These are phyloP conservation scores for Incumbomyces lentus DNA, from an alignment of 2,329 filamentous ascomycete genomes.

Conservation along the genomic window DNA sequence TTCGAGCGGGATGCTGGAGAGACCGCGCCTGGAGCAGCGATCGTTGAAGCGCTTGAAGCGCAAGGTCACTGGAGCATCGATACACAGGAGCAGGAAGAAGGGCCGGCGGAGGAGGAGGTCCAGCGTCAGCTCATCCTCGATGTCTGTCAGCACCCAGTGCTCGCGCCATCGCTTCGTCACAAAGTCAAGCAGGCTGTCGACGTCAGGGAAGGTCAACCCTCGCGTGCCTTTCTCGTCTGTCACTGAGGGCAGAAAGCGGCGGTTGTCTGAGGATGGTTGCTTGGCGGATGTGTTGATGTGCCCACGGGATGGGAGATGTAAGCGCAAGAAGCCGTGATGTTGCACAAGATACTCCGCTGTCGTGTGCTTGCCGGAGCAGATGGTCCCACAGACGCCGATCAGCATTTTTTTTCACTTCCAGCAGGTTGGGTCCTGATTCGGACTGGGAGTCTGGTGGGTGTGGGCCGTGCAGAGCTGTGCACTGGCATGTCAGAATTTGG, in stretches of 20 bases:
- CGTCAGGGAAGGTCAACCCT: conserved; percentile 29
- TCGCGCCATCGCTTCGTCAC: conserved; percentile 76
- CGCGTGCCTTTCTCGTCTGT: conserved; percentile 20
- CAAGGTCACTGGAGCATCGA: conserved; percentile 77
- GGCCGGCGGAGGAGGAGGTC: conserved; percentile 69
- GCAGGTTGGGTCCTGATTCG: no score
- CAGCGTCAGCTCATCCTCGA: conserved; percentile 61
- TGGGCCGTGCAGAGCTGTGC: no score
- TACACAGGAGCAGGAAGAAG: conserved; percentile 85
- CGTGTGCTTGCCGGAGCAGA: conserved; percentile 85
- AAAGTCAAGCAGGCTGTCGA: conserved; percentile 65
- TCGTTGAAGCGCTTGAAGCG: conserved; percentile 70
- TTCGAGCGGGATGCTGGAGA: conserved; percentile 44
- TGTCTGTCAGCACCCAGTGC: conserved; percentile 76
- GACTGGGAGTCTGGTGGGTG: no score
- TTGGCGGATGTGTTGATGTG: no score
- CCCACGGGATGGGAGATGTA: conserved; percentile 44
- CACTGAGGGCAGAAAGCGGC: conserved; percentile 17
- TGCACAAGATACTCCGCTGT: conserved; percentile 80
- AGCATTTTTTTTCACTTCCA: conserved; percentile 31
- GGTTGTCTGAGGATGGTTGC: background rate
- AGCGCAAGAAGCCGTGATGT: conserved; percentile 67
- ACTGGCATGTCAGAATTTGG: no score
- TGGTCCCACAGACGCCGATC: conserved; percentile 49
- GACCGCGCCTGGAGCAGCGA: conserved; percentile 39